A percentile compares a stretch with the other conserved stretches of the same genome.
Conservation (phyloP, 169 alveolate species). For the Plasmodium coatneyi region DNA sequence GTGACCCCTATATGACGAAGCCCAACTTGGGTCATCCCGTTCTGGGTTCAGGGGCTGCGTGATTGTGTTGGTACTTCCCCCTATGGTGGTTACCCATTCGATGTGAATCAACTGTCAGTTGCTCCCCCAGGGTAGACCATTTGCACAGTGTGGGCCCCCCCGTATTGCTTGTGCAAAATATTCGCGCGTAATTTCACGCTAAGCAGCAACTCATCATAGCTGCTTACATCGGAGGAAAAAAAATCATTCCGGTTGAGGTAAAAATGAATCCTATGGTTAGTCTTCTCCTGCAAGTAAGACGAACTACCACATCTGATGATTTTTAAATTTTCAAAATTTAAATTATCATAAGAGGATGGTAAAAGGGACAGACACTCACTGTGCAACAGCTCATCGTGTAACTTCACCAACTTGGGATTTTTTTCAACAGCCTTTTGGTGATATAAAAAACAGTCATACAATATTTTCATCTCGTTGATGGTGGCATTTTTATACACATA, state of each 20-base stretch:
- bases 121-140: slow-evolving; percentile 1
- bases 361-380: slow-evolving; percentile 18
- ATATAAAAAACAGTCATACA: slow-evolving; percentile 40
- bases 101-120: not conserved
- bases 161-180: not conserved
- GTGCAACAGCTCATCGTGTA: slow-evolving; percentile 14
- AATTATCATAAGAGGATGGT: slow-evolving; percentile 52
- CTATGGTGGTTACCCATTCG: not conserved
- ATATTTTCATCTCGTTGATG: slow-evolving; percentile 28
- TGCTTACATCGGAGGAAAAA: slow-evolving; percentile 9
- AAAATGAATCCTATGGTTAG: not conserved
- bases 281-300: slow-evolving; percentile 29
- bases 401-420: not conserved
- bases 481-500: slow-evolving; percentile 32
- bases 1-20: not conserved
- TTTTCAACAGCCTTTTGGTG: not conserved
- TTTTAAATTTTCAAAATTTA: slow-evolving; percentile 34
- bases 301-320: slow-evolving; percentile 41
- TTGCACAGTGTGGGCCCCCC: not conserved
- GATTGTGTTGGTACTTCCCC: not conserved
- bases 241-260: slow-evolving; percentile 61
- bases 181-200: slow-evolving; percentile 22
- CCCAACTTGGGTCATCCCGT: not conserved
- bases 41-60: not conserved
- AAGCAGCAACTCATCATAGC: slow-evolving; percentile 10